These are phyloP conservation scores for Trichoderma sp. DNA, from an alignment of 2,329 filamentous ascomycete species.

Conservation along the genomic window DNA sequence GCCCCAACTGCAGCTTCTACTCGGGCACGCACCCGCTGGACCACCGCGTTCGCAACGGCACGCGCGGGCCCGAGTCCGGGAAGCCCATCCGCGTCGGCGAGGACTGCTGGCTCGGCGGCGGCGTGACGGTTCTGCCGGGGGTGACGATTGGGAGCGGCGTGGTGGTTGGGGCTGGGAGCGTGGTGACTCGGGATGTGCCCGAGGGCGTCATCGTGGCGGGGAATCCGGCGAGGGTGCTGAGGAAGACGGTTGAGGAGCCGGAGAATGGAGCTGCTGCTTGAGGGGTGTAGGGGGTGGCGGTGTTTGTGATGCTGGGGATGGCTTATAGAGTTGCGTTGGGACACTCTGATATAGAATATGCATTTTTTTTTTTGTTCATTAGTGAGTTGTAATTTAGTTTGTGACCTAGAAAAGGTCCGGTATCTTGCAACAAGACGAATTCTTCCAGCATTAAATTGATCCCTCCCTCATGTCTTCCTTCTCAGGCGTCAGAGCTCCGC, in stretches of 20 bases:
- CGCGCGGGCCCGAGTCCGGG: conserved; percentile 69
- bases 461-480: conserved; percentile 10
- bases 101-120: conserved; percentile 78
- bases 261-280: background rate
- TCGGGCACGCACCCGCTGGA: conserved; percentile 75
- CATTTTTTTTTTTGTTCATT: background rate
- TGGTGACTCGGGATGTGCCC: conserved; percentile 72
- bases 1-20: conserved; percentile 74
- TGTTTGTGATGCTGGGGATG: background rate
- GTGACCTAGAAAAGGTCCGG: background rate
- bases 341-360: background rate
- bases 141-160: conserved; percentile 73
- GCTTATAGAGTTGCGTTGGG: background rate
- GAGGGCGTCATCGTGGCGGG: conserved; percentile 61
- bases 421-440: background rate
- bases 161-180: conserved; percentile 75
- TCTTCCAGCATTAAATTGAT: background rate
- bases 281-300: background rate
- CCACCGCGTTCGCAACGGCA: conserved; percentile 69
- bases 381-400: background rate
- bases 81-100: conserved; percentile 72
- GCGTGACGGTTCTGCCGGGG: conserved; percentile 67
- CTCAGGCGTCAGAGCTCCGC: conserved; percentile 9
- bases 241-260: conserved; percentile 32
- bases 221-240: conserved; percentile 62